phyloP scores from a whole-genome alignment of 208 protist species.

The Naegleria gruberi region DNA sequence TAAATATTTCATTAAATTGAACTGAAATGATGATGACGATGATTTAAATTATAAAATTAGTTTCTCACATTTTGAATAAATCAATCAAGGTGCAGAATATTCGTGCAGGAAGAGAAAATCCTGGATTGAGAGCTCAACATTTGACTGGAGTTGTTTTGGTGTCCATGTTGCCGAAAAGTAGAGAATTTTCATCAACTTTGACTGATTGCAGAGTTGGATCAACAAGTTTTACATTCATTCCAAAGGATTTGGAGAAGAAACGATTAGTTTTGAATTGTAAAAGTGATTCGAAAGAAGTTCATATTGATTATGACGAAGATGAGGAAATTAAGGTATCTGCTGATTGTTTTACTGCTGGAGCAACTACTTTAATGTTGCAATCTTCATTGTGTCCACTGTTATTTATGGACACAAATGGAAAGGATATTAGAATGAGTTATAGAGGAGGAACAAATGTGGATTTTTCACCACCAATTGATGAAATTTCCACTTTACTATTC shows the following conservation, averaged over 20 bases:
- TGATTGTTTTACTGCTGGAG: not conserved
- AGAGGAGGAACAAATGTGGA: not conserved
- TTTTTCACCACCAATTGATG: conserved; percentile 5
- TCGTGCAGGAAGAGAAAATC: not conserved
- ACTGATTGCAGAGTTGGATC: not conserved
- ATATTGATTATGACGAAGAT: not conserved
- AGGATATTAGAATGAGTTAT: not conserved
- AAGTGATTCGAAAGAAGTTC: not conserved
- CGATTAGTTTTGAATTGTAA: not conserved
- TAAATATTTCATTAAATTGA: not conserved
- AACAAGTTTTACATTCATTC: not conserved
- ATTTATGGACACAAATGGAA: not conserved
- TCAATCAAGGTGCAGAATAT: not conserved
- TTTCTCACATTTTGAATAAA: not conserved
- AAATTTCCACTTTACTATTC: not conserved
- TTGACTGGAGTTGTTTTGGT: not conserved
- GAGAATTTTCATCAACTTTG: not conserved
- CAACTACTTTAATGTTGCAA: not conserved
- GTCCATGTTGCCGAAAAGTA: too few species aligned
- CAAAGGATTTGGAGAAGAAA: not conserved
- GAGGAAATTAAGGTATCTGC: not conserved
- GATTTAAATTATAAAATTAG: too few species aligned
- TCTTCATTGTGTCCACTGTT: not conserved
- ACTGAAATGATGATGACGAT: too few species aligned
- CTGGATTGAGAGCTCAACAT: conserved; percentile 7